Percentiles rank a stretch among this genome's conserved stretches.
Evolutionary conservation across 805 yeast genomes (phyloP).

Genomic region (Scheffersomyces lignosus): DNA sequence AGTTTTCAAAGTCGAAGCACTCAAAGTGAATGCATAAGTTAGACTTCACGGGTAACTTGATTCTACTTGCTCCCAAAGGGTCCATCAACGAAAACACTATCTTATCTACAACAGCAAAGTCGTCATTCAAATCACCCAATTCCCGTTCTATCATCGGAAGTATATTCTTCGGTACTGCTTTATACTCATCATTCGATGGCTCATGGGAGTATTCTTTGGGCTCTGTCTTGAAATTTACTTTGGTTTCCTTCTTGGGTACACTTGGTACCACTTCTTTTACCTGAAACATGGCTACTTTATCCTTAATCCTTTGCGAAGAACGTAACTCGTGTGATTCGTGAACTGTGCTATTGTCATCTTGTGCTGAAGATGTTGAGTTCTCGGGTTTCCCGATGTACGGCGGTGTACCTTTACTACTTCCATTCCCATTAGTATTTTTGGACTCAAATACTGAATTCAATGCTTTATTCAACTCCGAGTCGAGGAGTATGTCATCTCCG

Average conservation of each 20-base stretch:
- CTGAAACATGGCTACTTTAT: constrained; percentile 7
- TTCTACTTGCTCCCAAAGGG: constrained; percentile 40
- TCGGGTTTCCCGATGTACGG: too few relatives aligned
- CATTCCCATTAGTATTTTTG: too few relatives aligned
- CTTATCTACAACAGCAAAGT: constrained; percentile 34
- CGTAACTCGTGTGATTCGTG: not conserved
- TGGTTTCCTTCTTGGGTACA: constrained; percentile 3
- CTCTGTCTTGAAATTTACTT: not conserved
- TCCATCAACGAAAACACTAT: constrained; percentile 39
- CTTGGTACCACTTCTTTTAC: constrained; percentile 1
- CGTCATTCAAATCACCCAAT: constrained; percentile 22
- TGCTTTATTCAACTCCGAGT: constrained; percentile 18
- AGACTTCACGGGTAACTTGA: constrained; percentile 41
- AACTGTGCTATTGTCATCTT: not conserved
- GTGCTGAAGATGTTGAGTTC: too few relatives aligned
- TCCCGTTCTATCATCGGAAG: constrained; percentile 28
- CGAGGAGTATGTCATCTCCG: constrained; percentile 5
- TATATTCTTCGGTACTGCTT: constrained; percentile 29
- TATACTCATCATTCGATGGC: constrained; percentile 18
- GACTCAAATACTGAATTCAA: constrained; percentile 12
- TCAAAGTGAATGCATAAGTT: constrained; percentile 39
- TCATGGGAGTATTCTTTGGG: not conserved
- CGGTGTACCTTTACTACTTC: too few relatives aligned
- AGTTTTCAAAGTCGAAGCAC: constrained; percentile 44
- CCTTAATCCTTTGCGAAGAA: constrained; percentile 6